Base-by-base conservation (phyloP, 1,284 basidiomycete genomes). In the Cerrena zonata region DNA sequence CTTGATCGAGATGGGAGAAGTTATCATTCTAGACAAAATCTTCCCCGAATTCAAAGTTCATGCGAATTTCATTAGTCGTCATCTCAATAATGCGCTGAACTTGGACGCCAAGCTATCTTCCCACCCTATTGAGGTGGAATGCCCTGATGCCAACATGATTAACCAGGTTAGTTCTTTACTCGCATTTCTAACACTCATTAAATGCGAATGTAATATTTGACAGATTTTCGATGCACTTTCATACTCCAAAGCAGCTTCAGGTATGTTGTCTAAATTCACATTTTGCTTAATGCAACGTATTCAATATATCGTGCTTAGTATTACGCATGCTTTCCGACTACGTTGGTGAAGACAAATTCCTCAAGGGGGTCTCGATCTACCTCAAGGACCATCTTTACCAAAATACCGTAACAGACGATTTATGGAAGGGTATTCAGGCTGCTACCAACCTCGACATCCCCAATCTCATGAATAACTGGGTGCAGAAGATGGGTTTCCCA, bases 51-150 rank as follows among this genome's bases (percentile, higher is more conserved):
- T 86, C 85, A 84, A 81, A 58, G 74, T 85, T 26, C 77, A 87
- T 59, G 79, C 84, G 1, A 75, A 78, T 45, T 90, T 89, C 64
- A 82, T 89, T 55, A 75, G 75, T 12, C 66, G 69, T 18, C 76
- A 84, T 60, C 69, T 86, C 30, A 75, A 76, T 53, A 66, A 70
- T 25, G 93, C 94, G 12, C 77, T 96, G 27, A 72, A 75, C 34
- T 79, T 97, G 50, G 95, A 99, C 63, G 82, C 90, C 10, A 92
- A 94, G 67, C 74, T 89, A 13, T 95, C 93, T 13, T 94, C 91
- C 26, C 95, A 99, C 68, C 90, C 94, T 1, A 92, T 99, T 62
- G 93, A 99, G 69, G 91, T 97, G 19, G 86, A 89, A 10, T 92
- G 89, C 62, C 89, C 90, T 0, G 89, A 94, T 64, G 87, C 90